Conservation (phyloP, 139 green algal species). For the Chlorokybus atmophyticus region DNA sequence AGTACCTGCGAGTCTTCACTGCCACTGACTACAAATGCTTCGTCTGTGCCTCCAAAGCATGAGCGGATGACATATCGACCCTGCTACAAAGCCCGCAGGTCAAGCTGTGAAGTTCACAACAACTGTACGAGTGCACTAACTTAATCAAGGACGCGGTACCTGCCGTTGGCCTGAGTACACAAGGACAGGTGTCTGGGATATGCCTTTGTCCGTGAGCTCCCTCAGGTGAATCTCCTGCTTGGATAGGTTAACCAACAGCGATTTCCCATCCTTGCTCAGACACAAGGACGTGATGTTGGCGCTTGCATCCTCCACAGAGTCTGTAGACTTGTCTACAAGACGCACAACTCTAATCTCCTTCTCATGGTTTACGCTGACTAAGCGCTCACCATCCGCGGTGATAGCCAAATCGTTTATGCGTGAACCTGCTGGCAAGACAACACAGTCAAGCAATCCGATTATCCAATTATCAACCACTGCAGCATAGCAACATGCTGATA, state of each 20-base stretch:
- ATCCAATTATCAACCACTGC: constrained; percentile 20
- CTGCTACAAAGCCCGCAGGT: too few species aligned
- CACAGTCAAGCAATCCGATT: too few species aligned
- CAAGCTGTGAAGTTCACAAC: too few species aligned
- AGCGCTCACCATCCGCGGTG: constrained; percentile 37
- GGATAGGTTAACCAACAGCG: constrained; percentile 40
- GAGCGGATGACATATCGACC: constrained; percentile 72
- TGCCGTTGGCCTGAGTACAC: constrained; percentile 21
- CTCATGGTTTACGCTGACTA: constrained; percentile 49
- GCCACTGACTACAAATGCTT: constrained; percentile 63
- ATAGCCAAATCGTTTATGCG: constrained; percentile 66
- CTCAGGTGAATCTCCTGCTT: constrained; percentile 29
- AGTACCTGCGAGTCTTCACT: constrained; percentile 49
- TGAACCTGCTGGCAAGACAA: too few species aligned
- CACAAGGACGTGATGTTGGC: constrained; percentile 44
- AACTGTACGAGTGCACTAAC: too few species aligned
- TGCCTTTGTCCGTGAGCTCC: constrained; percentile 4
- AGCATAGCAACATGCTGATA: too few species aligned
- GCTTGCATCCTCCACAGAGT: constrained; percentile 31
- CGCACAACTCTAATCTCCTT: constrained; percentile 40
- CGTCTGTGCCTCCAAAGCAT: constrained; percentile 58
- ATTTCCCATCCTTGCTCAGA: constrained; percentile 37
- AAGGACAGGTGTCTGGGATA: constrained; percentile 6
- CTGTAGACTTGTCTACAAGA: constrained; percentile 36
- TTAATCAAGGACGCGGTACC: too few species aligned